Evolutionary conservation across 768 basidiomycete genomes (phyloP), one percentile per base, ranked within the genome.

Genomic region (Amanita fuliginea): DNA sequence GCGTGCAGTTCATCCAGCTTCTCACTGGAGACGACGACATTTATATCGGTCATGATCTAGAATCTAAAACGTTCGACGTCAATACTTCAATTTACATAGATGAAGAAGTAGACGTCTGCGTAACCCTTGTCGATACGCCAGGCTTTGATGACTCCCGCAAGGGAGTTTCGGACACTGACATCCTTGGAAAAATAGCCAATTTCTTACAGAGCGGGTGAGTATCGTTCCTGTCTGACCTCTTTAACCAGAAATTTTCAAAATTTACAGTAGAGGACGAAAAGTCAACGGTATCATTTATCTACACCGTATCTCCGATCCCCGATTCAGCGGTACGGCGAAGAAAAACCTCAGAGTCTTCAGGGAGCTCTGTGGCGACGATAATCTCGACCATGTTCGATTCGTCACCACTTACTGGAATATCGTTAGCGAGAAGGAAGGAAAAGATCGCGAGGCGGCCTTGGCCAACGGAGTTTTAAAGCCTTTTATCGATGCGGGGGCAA

Each of bases 261-360:
- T 11, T 30, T 30, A 30, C n/a, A 37, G 24, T 3, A 24, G 8
- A n/a, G 58, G 55, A 4, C 32, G 57, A 36, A 69, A 64, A 53
- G 60, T 71, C 24, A 60, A 62, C 3, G 71, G 70, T 10, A 60
- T 71, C 56, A 63, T 71, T 34, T 72, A 72, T 53, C 60, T 71
- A 54, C 70, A 72, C 53, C 67, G 70, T 14, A 71, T 71, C 47
- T 58, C 62, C 9, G 70, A 71, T 36, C 54, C 61, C 56, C 53
- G 67, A 26, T 61, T 71, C 57, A 67, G 68, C 33, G 71, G 68
- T 22, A 63, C 62, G 1, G 65, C 70, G 24, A 66, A 56, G 36
- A 64, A 65, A 54, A 76, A 75, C 56, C 68, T 74, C 44, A 64
- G 60, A 33, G 65, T 75, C 58, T 75, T 75, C 58, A 63, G 64